Evolutionary conservation across 1,284 basidiomycete species (phyloP).

Genomic region (Trametes hirsuta): DNA sequence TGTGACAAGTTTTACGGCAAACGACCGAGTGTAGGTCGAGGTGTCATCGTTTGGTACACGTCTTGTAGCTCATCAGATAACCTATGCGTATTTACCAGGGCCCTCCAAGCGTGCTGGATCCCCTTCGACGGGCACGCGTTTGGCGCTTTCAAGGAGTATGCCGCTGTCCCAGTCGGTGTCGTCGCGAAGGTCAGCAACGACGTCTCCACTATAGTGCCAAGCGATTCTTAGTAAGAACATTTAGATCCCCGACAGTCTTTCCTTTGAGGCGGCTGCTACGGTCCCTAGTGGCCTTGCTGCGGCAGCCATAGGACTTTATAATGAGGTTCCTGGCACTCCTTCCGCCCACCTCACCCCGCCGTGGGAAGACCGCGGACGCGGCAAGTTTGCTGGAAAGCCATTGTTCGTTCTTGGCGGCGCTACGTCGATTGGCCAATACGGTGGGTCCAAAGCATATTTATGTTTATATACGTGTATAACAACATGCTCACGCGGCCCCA

Average conservation of each 20-base stretch:
- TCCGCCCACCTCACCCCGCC: conserved; percentile 29
- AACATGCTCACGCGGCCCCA: neutral
- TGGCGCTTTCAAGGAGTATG: conserved; percentile 4
- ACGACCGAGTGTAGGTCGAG: conserved; percentile 58
- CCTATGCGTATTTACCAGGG: neutral
- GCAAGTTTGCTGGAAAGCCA: conserved; percentile 36
- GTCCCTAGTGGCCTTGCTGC: conserved; percentile 33
- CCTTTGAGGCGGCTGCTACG: conserved; percentile 35
- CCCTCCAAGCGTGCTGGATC: neutral
- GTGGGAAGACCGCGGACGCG: conserved; percentile 25
- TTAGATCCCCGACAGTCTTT: conserved; percentile 33
- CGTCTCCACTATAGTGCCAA: conserved; percentile 12
- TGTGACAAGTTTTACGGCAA: conserved; percentile 52
- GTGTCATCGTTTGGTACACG: neutral
- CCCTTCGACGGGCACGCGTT: no score
- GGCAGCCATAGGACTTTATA: conserved; percentile 33
- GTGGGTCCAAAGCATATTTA: conserved; percentile 15
- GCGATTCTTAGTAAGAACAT: neutral
- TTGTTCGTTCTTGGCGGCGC: conserved; percentile 42
- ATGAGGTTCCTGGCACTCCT: neutral
- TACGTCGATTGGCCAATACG: conserved; percentile 40
- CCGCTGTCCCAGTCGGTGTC: neutral
- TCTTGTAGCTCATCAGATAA: neutral
- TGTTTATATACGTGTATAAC: neutral
- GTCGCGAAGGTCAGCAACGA: neutral